A percentile compares a stretch with the other conserved stretches of the same genome.
Evolutionary conservation across 768 basidiomycete species (phyloP).

Genomic region (Trametes villosa): DNA sequence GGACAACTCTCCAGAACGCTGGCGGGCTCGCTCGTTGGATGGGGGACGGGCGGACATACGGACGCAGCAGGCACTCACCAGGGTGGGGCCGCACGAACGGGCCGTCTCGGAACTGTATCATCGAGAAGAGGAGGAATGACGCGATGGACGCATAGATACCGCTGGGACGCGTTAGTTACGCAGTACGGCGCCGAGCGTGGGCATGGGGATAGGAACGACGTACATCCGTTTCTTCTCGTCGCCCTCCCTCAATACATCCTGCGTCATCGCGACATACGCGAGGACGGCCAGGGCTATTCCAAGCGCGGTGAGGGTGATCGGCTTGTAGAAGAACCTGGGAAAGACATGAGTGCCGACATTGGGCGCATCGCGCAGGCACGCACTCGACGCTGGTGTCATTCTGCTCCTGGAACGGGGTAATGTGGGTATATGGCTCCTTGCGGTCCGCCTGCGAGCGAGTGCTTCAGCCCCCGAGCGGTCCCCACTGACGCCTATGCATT

Average conservation of each 20-base stretch:
- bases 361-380: constrained; percentile 34
- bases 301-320: constrained; percentile 77
- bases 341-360: constrained; percentile 8
- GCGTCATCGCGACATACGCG: constrained; percentile 82
- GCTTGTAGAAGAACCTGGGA: constrained; percentile 83
- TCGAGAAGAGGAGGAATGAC: constrained; percentile 79
- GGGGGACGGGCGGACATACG: not conserved
- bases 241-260: constrained; percentile 85
- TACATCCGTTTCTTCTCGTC: constrained; percentile 81
- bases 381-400: constrained; percentile 85
- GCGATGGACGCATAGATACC: constrained; percentile 77
- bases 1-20: constrained; percentile 80
- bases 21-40: constrained; percentile 1
- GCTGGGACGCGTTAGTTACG: constrained; percentile 40
- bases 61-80: constrained; percentile 22
- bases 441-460: constrained; percentile 66
- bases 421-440: constrained; percentile 81
- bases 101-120: constrained; percentile 89
- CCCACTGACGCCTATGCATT: constrained; percentile 36
- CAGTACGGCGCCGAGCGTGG: constrained; percentile 2
- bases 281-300: constrained; percentile 66
- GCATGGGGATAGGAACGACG: constrained; percentile 34
- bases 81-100: constrained; percentile 90
- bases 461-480: not conserved
- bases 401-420: constrained; percentile 81